These are phyloP conservation scores for Herpetospermum pedunculosum DNA, from an alignment of 306 rosid species.

Conservation along the genomic window DNA sequence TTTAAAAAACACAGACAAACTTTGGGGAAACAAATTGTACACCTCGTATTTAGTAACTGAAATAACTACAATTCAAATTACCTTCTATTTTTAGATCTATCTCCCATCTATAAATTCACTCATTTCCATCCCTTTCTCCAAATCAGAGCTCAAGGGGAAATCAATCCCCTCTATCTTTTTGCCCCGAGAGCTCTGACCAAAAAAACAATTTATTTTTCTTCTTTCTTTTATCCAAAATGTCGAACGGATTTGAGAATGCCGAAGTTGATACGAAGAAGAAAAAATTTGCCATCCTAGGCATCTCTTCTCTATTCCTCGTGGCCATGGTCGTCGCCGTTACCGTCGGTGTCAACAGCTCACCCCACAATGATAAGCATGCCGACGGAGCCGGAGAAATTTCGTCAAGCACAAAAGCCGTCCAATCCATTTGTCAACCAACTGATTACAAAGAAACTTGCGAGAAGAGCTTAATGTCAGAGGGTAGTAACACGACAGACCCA, in stretches of 20 bases:
- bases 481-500: not conserved
- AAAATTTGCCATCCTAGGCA: slow-evolving; percentile 27
- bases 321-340: slow-evolving; percentile 50
- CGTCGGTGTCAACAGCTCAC: slow-evolving; percentile 22
- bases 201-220: too few relatives aligned
- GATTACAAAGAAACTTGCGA: slow-evolving; percentile 30
- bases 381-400: not conserved
- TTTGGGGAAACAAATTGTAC: too few relatives aligned
- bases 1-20: too few relatives aligned
- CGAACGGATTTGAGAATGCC: slow-evolving; percentile 12
- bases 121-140: not conserved
- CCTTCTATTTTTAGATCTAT: not conserved
- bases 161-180: not conserved
- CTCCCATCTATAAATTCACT: not conserved
- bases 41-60: not conserved
- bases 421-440: slow-evolving; percentile 30
- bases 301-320: slow-evolving; percentile 29
- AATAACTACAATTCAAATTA: not conserved
- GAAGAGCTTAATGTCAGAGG: slow-evolving; percentile 9
- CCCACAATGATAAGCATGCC: not conserved
- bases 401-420: not conserved
- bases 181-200: not conserved
- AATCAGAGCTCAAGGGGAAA: not conserved
- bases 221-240: slow-evolving; percentile 17
- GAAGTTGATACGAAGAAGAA: slow-evolving; percentile 16